A percentile compares a stretch with the other conserved stretches of the same genome.
Evolutionary conservation across 805 yeast genomes (phyloP).

Genomic region (Blastobotrys attinorum): DNA sequence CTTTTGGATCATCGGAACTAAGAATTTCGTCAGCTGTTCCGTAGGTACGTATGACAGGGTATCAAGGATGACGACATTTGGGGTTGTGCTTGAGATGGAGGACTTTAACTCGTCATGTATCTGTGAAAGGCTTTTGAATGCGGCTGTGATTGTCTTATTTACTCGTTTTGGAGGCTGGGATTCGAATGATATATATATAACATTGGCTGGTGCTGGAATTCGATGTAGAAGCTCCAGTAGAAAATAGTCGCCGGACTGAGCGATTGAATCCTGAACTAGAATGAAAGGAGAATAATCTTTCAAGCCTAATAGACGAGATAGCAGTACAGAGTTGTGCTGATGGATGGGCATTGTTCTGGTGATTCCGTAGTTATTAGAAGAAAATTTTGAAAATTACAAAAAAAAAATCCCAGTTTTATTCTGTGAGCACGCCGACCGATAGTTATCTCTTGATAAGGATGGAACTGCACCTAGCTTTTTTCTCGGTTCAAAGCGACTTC

Average conservation of each 20-base stretch:
- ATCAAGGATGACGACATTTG: conserved; percentile 54
- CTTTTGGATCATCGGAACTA: conserved; percentile 44
- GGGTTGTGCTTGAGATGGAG: conserved; percentile 1
- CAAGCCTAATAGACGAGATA: conserved; percentile 57
- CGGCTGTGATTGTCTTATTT: conserved; percentile 17
- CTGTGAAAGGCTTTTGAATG: not conserved
- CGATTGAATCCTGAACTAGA: conserved; percentile 58
- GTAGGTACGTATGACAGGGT: conserved; percentile 53
- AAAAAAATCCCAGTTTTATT: not conserved
- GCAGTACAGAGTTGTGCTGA: conserved; percentile 35
- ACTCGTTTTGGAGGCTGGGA: conserved; percentile 36
- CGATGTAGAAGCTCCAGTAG: conserved; percentile 50
- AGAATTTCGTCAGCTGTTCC: conserved; percentile 40
- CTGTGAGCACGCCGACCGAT: no score
- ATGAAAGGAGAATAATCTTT: conserved; percentile 72
- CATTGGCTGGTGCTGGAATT: conserved; percentile 27
- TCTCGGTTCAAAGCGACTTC: no score
- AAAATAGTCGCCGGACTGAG: conserved; percentile 55
- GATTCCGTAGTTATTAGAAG: not conserved
- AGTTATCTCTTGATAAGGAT: no score
- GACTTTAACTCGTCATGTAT: not conserved
- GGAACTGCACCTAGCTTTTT: no score
- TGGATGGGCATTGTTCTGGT: conserved; percentile 12
- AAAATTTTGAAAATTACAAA: not conserved
- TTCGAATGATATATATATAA: conserved; percentile 62